A percentile compares a stretch with the other conserved stretches of the same genome.
These are phyloP conservation scores for Globisporangium mamillatum DNA, from an alignment of 352 stramenopile genomes.

Conservation along the genomic window DNA sequence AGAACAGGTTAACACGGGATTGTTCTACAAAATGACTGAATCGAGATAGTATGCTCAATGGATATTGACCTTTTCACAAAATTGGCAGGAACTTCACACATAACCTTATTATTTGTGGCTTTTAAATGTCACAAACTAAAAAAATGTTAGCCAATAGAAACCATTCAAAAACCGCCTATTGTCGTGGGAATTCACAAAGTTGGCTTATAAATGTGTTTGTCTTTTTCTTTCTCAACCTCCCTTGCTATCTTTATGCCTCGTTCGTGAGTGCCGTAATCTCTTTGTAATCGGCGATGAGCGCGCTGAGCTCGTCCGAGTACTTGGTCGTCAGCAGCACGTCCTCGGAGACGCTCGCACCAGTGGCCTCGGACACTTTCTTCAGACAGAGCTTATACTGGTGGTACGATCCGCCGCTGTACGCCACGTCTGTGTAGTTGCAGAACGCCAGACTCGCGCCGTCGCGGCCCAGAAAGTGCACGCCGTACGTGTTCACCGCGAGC, in stretches of 20 bases:
- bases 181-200: neutral
- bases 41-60: too few species aligned
- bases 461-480: constrained; percentile 88
- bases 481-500: constrained; percentile 86
- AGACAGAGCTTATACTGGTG: constrained; percentile 72
- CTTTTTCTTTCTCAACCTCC: too few species aligned
- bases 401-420: constrained; percentile 50
- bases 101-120: too few species aligned
- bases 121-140: too few species aligned
- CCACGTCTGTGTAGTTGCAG: constrained; percentile 65
- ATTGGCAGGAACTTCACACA: too few species aligned
- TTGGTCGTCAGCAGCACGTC: constrained; percentile 71
- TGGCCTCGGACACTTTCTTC: constrained; percentile 35
- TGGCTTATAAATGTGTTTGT: constrained; percentile 1
- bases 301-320: constrained; percentile 60
- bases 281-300: constrained; percentile 70
- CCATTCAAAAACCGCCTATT: too few species aligned
- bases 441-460: constrained; percentile 60
- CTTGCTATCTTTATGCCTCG: constrained; percentile 20
- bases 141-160: too few species aligned
- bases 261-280: constrained; percentile 70
- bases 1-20: too few species aligned
- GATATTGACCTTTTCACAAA: too few species aligned
- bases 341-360: constrained; percentile 24
- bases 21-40: too few species aligned